Base-by-base conservation (phyloP, 2,329 filamentous ascomycete genomes). In the Intubia oerlemansii region DNA sequence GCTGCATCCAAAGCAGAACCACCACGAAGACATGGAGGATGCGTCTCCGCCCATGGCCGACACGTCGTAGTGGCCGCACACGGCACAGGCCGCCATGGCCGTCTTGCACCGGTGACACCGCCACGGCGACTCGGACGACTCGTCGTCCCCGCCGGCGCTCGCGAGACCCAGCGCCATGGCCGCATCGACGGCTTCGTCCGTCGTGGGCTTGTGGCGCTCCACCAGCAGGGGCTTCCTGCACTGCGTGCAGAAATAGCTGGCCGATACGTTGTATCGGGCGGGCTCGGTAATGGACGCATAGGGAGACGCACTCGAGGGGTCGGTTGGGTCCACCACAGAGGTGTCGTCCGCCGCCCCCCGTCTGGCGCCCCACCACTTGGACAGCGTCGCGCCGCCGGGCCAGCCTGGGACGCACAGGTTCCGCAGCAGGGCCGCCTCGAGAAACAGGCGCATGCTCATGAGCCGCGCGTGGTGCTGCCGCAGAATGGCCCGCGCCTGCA, bases 1-100 rank as follows among this genome's bases (percentile, higher is more conserved):
- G 1, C 57, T 57, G 39, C 68, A 74, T 10, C 60, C 62, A 1
- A 62, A 59, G 33, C 68, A 74, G 39, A 65, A 66, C 63, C 64
- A 73, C 68, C 68, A 74, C 2, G 56, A 56, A 0, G 51, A 47
- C 17, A 59, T 37, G 4, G 49, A 39, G 2, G 43, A 38, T 22
- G 32, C 27, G 10, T 11, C 17, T 10, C 17, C 27, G 6, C 18
- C 24, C 6, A 22, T 13, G 4, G 30, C 30, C 1, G 57, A 50
- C 0, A 48, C 45, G 22, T 64, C 57, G 11, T 62, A 51, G 33
- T 68, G 62, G 0, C 56, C 55, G 36, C 68, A 74, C 0, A 74
- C 53, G 1, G 66, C 61, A 36, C 68, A 74, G 0, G 62, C 57
- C 0, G 56, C 62, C 48, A 67, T 62, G 24, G 52, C 45, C 5